A percentile compares a stretch with the other conserved stretches of the same genome.
phyloP scores from a whole-genome alignment of 1,284 basidiomycete genomes.

The Tremellales sp. region DNA sequence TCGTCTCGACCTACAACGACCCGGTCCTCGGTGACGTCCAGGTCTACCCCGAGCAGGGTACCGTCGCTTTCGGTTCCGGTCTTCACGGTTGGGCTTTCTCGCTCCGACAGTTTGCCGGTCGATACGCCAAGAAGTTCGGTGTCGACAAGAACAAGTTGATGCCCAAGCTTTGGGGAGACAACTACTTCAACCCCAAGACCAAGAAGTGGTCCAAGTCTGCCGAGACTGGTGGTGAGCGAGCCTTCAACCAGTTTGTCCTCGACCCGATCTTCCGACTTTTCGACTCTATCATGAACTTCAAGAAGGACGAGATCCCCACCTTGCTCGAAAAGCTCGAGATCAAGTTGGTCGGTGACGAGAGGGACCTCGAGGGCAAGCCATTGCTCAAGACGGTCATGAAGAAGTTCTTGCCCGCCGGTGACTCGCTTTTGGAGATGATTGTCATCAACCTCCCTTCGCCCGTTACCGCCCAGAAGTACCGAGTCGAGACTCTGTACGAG shows the following conservation, averaged over 20 bases:
- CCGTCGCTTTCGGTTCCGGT: slow-evolving; percentile 98
- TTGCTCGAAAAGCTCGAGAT: slow-evolving; percentile 98
- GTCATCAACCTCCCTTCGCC: slow-evolving; percentile 99
- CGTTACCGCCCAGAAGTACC: slow-evolving; percentile 93
- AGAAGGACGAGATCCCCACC: slow-evolving; percentile 80
- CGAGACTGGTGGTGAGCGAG: slow-evolving; percentile 84
- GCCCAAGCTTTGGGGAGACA: slow-evolving; percentile 97
- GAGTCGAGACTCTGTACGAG: slow-evolving; percentile 99
- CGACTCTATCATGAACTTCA: slow-evolving; percentile 99
- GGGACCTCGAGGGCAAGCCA: slow-evolving; percentile 91
- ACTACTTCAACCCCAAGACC: slow-evolving; percentile 97
- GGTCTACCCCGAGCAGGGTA: slow-evolving; percentile 98
- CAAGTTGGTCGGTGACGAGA: slow-evolving; percentile 84
- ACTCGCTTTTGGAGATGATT: slow-evolving; percentile 99
- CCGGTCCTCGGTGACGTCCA: slow-evolving; percentile 93
- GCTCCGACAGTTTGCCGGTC: slow-evolving; percentile 90
- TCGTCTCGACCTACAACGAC: slow-evolving; percentile 97
- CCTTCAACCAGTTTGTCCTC: slow-evolving; percentile 94
- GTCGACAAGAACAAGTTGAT: slow-evolving; percentile 99
- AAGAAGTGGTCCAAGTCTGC: slow-evolving; percentile 92
- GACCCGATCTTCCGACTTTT: slow-evolving; percentile 99
- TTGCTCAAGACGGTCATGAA: slow-evolving; percentile 99
- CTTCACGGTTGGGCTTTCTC: slow-evolving; percentile 99
- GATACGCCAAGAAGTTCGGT: slow-evolving; percentile 99
- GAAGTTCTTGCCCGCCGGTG: slow-evolving; percentile 99